Evolutionary conservation across 106 monocot genomes (phyloP).

Genomic region (Amphibolis antarctica): DNA sequence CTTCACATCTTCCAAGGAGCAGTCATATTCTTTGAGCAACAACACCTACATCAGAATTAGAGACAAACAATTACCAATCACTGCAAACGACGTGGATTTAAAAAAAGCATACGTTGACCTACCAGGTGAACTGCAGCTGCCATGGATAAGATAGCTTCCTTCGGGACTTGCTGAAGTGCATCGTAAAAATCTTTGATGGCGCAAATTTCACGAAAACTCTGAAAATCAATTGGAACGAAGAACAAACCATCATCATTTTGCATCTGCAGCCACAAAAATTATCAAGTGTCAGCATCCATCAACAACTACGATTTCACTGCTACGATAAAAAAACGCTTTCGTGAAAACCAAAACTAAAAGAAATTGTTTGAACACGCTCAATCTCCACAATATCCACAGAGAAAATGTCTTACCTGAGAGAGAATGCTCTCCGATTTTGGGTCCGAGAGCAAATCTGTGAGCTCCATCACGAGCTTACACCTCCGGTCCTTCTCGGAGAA

Average conservation of each 20-base stretch:
- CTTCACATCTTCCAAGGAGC: slow-evolving; percentile 28
- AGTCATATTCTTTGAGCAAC: slow-evolving; percentile 26
- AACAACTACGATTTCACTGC: not conserved
- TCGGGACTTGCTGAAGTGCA: slow-evolving; percentile 43
- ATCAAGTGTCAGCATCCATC: not conserved
- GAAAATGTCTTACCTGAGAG: slow-evolving; percentile 19
- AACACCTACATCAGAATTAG: slow-evolving; percentile 27
- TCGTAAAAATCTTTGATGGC: slow-evolving; percentile 38
- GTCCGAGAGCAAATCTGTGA: slow-evolving; percentile 52
- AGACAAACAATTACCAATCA: slow-evolving; percentile 5
- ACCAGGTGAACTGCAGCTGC: slow-evolving; percentile 77
- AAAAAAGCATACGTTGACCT: not conserved
- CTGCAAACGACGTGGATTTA: not conserved
- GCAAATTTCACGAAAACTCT: slow-evolving; percentile 45
- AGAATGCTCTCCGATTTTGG: slow-evolving; percentile 33
- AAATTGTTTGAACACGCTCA: not conserved
- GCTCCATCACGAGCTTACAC: slow-evolving; percentile 42
- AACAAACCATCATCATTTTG: slow-evolving; percentile 56
- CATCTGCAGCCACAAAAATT: slow-evolving; percentile 29
- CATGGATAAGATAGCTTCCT: slow-evolving; percentile 81
- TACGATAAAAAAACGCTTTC: not conserved
- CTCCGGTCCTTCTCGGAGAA: slow-evolving; percentile 39
- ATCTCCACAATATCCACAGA: not conserved
- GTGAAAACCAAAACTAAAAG: no score
- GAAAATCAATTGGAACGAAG: slow-evolving; percentile 60